phyloP scores from a whole-genome alignment of 2,329 filamentous ascomycete species.

The Trichophyton rubrum region DNA sequence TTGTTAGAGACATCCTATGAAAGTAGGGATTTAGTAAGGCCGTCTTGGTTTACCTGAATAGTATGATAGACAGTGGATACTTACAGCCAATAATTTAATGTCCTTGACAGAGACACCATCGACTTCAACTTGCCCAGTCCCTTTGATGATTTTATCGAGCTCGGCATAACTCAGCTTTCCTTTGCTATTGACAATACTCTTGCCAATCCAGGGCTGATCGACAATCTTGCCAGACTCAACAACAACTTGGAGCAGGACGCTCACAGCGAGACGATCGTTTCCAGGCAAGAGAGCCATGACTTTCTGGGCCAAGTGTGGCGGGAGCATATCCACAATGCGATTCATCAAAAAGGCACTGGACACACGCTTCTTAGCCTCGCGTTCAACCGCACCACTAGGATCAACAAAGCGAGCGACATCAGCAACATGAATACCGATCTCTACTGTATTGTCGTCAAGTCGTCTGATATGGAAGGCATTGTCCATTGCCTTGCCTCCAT shows the following conservation, averaged over 20 bases:
- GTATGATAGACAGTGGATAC: constrained; percentile 17
- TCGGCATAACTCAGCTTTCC: constrained; percentile 76
- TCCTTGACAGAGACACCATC: constrained; percentile 58
- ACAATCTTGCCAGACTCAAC: constrained; percentile 69
- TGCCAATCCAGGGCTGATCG: constrained; percentile 86
- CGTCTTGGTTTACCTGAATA: background rate
- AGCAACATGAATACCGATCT: constrained; percentile 88
- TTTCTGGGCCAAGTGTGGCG: constrained; percentile 70
- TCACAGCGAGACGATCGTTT: constrained; percentile 83
- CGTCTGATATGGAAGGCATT: constrained; percentile 88
- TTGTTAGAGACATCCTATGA: constrained; percentile 66
- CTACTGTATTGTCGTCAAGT: constrained; percentile 69
- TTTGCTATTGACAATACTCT: constrained; percentile 81
- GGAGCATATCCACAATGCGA: constrained; percentile 75
- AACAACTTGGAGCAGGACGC: constrained; percentile 85
- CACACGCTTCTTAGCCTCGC: constrained; percentile 94
- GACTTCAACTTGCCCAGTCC: constrained; percentile 48
- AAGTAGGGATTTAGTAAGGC: background rate
- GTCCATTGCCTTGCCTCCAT: constrained; percentile 75
- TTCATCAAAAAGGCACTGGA: constrained; percentile 93
- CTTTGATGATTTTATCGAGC: constrained; percentile 68
- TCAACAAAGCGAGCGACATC: constrained; percentile 97
- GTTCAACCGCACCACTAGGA: constrained; percentile 84
- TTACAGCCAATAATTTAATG: constrained; percentile 64
- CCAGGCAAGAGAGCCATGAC: constrained; percentile 76